A percentile compares a stretch with the other conserved stretches of the same genome.
These are phyloP conservation scores for Apophysomyces variabilis DNA, from an alignment of 371 early-diverging fungal genomes.

Conservation along the genomic window DNA sequence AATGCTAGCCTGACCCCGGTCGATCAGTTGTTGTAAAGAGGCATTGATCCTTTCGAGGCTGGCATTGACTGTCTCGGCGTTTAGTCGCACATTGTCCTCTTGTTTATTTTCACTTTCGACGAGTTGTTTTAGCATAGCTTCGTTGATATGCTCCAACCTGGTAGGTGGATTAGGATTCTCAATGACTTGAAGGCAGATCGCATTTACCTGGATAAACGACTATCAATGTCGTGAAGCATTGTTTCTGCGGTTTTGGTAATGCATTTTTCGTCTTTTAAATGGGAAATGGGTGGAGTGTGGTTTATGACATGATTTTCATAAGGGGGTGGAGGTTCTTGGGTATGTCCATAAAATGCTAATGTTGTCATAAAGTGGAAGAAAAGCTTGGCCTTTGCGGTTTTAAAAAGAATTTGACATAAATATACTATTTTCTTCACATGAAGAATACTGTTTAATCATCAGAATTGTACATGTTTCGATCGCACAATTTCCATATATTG, in stretches of 20 bases:
- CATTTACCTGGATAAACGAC: neutral
- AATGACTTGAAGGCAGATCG: no score
- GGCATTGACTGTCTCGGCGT: neutral
- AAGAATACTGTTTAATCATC: neutral
- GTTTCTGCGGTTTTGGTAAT: neutral
- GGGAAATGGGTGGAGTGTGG: neutral
- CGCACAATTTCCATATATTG: neutral
- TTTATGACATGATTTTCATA: neutral
- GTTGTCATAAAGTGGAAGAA: conserved; percentile 7
- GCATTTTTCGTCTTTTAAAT: conserved; percentile 4
- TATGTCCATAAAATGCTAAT: conserved; percentile 1
- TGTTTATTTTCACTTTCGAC: neutral
- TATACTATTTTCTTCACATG: conserved; percentile 1
- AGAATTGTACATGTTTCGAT: conserved; percentile 3
- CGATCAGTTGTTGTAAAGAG: neutral
- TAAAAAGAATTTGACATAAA: neutral
- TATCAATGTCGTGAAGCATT: neutral
- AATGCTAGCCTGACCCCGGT: neutral
- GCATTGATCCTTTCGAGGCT: neutral
- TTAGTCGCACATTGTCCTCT: neutral
- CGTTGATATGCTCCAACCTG: neutral
- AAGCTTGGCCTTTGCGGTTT: conserved; percentile 1
- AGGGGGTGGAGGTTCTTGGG: conserved; percentile 1
- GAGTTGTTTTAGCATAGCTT: neutral
- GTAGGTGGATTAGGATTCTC: neutral